These are phyloP conservation scores for Tulasnella sp. DNA, from an alignment of 768 basidiomycete species.

Conservation along the genomic window DNA sequence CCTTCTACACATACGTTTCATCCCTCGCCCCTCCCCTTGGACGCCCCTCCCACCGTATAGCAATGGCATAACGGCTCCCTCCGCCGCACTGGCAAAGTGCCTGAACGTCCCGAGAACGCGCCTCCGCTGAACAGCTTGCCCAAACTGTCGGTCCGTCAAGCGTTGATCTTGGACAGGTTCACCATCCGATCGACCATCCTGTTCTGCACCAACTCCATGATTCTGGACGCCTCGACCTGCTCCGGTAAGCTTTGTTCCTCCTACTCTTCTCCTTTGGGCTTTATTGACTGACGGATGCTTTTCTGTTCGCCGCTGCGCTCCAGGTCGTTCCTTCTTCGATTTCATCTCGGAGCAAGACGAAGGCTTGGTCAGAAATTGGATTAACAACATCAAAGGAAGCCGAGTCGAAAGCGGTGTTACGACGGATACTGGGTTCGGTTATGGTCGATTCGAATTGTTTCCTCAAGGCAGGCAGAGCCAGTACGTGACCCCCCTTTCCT, in stretches of 20 bases:
- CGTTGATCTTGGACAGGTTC: slow-evolving; percentile 80
- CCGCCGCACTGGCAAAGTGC: slow-evolving; percentile 1
- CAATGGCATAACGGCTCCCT: slow-evolving; percentile 22
- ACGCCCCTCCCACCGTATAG: not conserved
- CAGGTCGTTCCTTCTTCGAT: slow-evolving; percentile 61
- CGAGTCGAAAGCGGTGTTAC: slow-evolving; percentile 73
- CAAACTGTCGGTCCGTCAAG: slow-evolving; percentile 66
- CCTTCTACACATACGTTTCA: not conserved
- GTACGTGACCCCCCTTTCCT: not conserved
- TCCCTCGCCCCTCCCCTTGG: not conserved
- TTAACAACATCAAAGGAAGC: slow-evolving; percentile 74
- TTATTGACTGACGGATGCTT: slow-evolving; percentile 24
- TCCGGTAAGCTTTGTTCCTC: not conserved
- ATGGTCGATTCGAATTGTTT: slow-evolving; percentile 61
- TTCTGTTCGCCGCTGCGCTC: not conserved
- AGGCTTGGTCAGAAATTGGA: slow-evolving; percentile 63
- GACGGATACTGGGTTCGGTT: slow-evolving; percentile 80
- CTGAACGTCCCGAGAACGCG: slow-evolving; percentile 14
- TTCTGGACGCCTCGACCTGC: slow-evolving; percentile 41
- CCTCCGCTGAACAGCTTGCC: slow-evolving; percentile 55
- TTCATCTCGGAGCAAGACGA: slow-evolving; percentile 66
- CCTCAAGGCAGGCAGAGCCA: slow-evolving; percentile 48
- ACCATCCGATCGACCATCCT: slow-evolving; percentile 58
- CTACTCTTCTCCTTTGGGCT: slow-evolving; percentile 39
- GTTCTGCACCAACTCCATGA: slow-evolving; percentile 69